Percentiles rank a stretch among this genome's conserved stretches.
These are phyloP conservation scores for Sinapis alba DNA, from an alignment of 441 rosid species.

Conservation along the genomic window DNA sequence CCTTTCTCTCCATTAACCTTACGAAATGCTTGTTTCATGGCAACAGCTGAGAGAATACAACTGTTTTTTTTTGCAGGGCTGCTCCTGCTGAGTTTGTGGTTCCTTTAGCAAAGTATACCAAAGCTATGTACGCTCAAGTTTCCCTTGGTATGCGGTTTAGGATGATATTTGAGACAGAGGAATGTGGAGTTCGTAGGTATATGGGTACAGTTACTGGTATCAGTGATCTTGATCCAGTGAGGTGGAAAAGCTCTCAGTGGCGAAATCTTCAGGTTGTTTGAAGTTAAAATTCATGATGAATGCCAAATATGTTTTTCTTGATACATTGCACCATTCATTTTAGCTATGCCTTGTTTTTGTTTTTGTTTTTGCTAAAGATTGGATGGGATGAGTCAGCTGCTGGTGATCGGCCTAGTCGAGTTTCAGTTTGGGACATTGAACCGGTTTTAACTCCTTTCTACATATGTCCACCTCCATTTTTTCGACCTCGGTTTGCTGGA, in stretches of 20 bases:
- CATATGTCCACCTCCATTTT: slow-evolving; percentile 90
- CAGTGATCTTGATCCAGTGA: slow-evolving; percentile 78
- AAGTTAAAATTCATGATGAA: slow-evolving; percentile 1
- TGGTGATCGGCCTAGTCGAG: slow-evolving; percentile 79
- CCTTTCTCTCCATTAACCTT: neutral
- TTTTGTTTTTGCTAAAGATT: slow-evolving; percentile 61
- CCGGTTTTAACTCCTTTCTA: slow-evolving; percentile 92
- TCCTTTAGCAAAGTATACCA: slow-evolving; percentile 87
- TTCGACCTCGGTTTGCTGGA: slow-evolving; percentile 75
- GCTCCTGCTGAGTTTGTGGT: slow-evolving; percentile 94
- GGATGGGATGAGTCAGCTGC: slow-evolving; percentile 99
- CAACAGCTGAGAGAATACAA: slow-evolving; percentile 24
- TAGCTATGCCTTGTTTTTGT: slow-evolving; percentile 4
- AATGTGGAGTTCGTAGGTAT: slow-evolving; percentile 87
- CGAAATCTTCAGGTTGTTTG: slow-evolving; percentile 88
- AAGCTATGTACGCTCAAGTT: slow-evolving; percentile 82
- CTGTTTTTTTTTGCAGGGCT: slow-evolving; percentile 63
- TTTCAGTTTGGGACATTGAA: slow-evolving; percentile 95
- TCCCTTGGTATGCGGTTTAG: slow-evolving; percentile 92
- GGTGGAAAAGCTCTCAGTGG: slow-evolving; percentile 97
- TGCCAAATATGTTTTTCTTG: no score
- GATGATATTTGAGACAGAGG: slow-evolving; percentile 98
- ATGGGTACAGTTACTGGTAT: slow-evolving; percentile 93
- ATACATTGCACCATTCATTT: slow-evolving; percentile 4
- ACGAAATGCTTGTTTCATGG: neutral